These are phyloP conservation scores for Grifola frondosa DNA, from an alignment of 1,284 basidiomycete genomes.

Conservation along the genomic window DNA sequence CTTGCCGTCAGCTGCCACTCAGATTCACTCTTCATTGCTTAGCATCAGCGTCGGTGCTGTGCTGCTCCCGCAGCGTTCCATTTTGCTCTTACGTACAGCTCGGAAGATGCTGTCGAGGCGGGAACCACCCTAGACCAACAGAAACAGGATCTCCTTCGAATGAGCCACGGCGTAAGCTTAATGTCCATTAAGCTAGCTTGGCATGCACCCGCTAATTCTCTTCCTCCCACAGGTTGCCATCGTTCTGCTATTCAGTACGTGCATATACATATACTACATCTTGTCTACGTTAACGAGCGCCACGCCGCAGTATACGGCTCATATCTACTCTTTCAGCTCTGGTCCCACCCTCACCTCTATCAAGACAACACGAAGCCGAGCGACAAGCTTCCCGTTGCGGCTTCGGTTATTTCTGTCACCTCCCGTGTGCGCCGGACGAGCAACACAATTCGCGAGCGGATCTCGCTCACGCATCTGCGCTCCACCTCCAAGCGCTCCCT, in stretches of 20 bases:
- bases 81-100: conserved; percentile 49
- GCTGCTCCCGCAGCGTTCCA: conserved; percentile 75
- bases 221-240: conserved; percentile 50
- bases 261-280: not conserved
- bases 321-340: conserved; percentile 86
- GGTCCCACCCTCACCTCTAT: conserved; percentile 84
- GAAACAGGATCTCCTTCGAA: conserved; percentile 62
- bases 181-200: conserved; percentile 1
- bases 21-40: conserved; percentile 80
- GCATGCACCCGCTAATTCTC: not conserved
- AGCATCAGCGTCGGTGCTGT: conserved; percentile 80
- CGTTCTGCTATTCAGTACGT: conserved; percentile 68
- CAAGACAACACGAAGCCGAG: conserved; percentile 49
- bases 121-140: conserved; percentile 29
- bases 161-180: conserved; percentile 78
- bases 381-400: conserved; percentile 26
- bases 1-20: conserved; percentile 58
- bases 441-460: conserved; percentile 17
- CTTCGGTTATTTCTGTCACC: conserved; percentile 29
- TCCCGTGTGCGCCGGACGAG: conserved; percentile 25
- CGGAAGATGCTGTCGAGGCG: conserved; percentile 25
- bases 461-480: conserved; percentile 13
- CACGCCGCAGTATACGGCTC: conserved; percentile 59
- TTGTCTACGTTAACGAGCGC: no score
- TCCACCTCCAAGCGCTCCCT: conserved; percentile 4